Percentiles rank a stretch among this genome's conserved stretches.
Evolutionary conservation across 2,329 filamentous ascomycete species (phyloP).

Genomic region (Fusarium xyrophilum): DNA sequence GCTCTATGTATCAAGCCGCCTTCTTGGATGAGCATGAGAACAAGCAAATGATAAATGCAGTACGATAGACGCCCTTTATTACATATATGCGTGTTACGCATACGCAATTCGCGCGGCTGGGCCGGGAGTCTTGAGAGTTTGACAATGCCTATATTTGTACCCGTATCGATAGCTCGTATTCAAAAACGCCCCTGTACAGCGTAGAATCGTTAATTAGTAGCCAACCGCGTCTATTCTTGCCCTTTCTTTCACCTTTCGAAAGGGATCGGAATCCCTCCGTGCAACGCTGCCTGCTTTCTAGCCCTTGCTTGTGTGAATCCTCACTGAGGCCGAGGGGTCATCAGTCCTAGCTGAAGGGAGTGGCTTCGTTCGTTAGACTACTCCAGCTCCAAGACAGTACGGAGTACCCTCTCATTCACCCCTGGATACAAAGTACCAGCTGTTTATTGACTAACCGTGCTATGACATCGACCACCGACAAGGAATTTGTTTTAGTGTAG

Average conservation of each 20-base stretch:
- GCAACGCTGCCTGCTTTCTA: background rate
- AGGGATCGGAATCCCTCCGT: background rate
- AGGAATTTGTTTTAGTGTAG: background rate
- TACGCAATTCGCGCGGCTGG: background rate
- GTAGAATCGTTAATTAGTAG: background rate
- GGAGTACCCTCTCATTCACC: background rate
- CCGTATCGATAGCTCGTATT: constrained; percentile 22
- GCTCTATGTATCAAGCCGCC: background rate
- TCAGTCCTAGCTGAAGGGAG: constrained; percentile 13
- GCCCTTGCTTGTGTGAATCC: background rate
- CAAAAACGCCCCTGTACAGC: background rate
- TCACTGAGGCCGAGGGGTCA: background rate
- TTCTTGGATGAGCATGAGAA: constrained; percentile 2
- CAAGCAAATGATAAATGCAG: background rate
- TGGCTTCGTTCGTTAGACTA: constrained; percentile 8
- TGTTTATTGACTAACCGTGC: background rate
- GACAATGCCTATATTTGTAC: constrained; percentile 12
- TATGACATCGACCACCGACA: background rate
- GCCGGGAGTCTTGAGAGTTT: constrained; percentile 2
- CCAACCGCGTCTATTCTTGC: background rate
- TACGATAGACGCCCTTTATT: background rate
- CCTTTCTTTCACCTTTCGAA: background rate
- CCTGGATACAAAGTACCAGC: background rate
- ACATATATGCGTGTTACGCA: background rate
- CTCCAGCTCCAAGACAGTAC: background rate